These are phyloP conservation scores for Peziza echinospora DNA, from an alignment of 495 filamentous ascomycete genomes.

Conservation along the genomic window DNA sequence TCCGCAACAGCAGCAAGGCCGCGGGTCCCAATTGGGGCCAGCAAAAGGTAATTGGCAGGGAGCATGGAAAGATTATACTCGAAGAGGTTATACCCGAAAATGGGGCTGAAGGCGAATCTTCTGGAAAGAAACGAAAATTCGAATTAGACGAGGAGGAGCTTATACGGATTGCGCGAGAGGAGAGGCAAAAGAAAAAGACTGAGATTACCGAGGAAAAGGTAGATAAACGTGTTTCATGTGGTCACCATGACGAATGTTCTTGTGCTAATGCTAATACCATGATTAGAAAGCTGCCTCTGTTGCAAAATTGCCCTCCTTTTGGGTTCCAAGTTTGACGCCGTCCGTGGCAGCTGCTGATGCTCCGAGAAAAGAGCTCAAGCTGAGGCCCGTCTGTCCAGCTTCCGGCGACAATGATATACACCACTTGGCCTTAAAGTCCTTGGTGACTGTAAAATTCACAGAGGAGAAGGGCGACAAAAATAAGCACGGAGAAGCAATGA, in stretches of 20 bases:
- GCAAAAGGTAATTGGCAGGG: slow-evolving; percentile 22
- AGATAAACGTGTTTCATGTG: slow-evolving; percentile 2
- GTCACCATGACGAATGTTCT: too few relatives aligned
- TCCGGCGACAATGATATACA: slow-evolving; percentile 50
- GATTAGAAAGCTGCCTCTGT: slow-evolving; percentile 31
- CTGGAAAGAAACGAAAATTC: slow-evolving; percentile 48
- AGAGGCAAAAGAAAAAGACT: slow-evolving; percentile 43
- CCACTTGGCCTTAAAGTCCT: slow-evolving; percentile 56
- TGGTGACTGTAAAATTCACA: slow-evolving; percentile 61
- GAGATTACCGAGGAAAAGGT: slow-evolving; percentile 59
- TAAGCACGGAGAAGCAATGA: slow-evolving; percentile 25
- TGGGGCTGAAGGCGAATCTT: slow-evolving; percentile 1
- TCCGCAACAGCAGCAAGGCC: slow-evolving; percentile 21
- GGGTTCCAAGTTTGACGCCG: slow-evolving; percentile 74
- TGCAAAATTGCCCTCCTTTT: slow-evolving; percentile 72
- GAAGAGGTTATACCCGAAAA: slow-evolving; percentile 19
- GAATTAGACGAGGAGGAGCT: slow-evolving; percentile 68
- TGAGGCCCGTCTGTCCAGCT: slow-evolving; percentile 58
- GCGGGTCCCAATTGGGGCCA: slow-evolving; percentile 10
- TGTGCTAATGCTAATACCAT: neutral
- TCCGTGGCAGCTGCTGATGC: slow-evolving; percentile 30
- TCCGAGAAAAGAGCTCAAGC: slow-evolving; percentile 40
- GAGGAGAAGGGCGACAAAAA: slow-evolving; percentile 42
- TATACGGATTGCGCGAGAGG: slow-evolving; percentile 42
- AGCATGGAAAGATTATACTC: slow-evolving; percentile 24